A percentile compares a stretch with the other conserved stretches of the same genome.
phyloP scores from a whole-genome alignment of 257 asterid genomes.

The Prunella vulgaris region DNA sequence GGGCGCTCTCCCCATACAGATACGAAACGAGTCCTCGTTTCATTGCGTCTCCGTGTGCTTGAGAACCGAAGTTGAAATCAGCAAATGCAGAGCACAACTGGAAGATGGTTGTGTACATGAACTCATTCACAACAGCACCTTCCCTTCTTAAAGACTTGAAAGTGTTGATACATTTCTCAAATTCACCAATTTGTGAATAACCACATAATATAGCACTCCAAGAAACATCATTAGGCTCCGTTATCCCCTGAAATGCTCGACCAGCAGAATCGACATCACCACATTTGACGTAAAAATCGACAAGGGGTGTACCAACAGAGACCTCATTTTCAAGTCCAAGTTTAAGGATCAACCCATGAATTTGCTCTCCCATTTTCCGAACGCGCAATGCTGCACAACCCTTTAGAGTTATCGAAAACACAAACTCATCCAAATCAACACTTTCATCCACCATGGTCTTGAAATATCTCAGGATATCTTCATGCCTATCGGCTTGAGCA shows the following conservation, averaged over 20 bases:
- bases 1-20: constrained; percentile 49
- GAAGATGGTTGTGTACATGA: constrained; percentile 51
- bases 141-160: constrained; percentile 40
- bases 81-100: constrained; percentile 43
- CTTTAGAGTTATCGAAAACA: constrained; percentile 42
- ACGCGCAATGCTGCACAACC: constrained; percentile 42
- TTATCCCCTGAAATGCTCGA: constrained; percentile 35
- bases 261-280: constrained; percentile 34
- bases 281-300: constrained; percentile 48
- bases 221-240: constrained; percentile 51
- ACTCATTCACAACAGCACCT: constrained; percentile 35
- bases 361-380: constrained; percentile 34
- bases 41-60: constrained; percentile 55
- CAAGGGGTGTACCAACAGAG: constrained; percentile 51
- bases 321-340: constrained; percentile 41
- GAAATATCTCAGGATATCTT: constrained; percentile 38
- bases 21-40: constrained; percentile 41
- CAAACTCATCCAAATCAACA: constrained; percentile 41
- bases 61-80: constrained; percentile 46
- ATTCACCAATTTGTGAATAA: constrained; percentile 41
- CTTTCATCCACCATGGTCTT: constrained; percentile 28
- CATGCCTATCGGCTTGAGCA: constrained; percentile 37
- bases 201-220: constrained; percentile 62
- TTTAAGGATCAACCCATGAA: constrained; percentile 36
- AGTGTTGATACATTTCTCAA: constrained; percentile 35